phyloP scores from a whole-genome alignment of 2,329 filamentous ascomycete species.

The Aspergillus brasiliensis region DNA sequence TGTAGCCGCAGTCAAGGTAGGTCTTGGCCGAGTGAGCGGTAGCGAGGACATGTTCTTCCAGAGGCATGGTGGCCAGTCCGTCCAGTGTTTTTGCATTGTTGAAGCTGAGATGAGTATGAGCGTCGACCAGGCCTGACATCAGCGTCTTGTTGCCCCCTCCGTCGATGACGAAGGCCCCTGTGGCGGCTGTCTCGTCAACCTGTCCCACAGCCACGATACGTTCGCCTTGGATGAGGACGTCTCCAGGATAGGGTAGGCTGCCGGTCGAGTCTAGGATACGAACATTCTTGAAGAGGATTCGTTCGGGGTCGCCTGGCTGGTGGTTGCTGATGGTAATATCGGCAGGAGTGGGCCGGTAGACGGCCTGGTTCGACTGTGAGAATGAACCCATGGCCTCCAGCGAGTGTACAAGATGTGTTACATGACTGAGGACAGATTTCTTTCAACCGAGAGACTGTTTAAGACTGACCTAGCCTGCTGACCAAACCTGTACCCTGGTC shows the following conservation, averaged over 20 bases:
- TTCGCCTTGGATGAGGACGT: slow-evolving; percentile 44
- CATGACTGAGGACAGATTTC: neutral
- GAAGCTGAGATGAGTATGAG: slow-evolving; percentile 9
- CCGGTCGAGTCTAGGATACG: slow-evolving; percentile 46
- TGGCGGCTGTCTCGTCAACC: neutral
- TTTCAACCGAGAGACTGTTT: too few species aligned
- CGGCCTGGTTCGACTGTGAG: neutral
- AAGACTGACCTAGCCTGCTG: too few species aligned
- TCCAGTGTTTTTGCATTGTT: neutral
- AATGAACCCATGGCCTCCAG: neutral
- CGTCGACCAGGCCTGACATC: slow-evolving; percentile 2
- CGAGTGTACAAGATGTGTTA: neutral
- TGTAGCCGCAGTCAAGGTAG: slow-evolving; percentile 14
- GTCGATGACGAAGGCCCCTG: neutral
- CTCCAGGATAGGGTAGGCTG: slow-evolving; percentile 39
- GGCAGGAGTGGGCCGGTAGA: slow-evolving; percentile 1
- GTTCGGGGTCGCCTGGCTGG: neutral
- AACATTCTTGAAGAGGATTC: slow-evolving; percentile 42
- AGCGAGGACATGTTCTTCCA: slow-evolving; percentile 11
- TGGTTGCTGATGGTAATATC: slow-evolving; percentile 2
- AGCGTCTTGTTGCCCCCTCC: neutral
- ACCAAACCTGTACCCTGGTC: neutral
- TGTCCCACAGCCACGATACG: slow-evolving; percentile 25
- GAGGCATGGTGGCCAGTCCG: neutral
- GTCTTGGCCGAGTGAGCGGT: slow-evolving; percentile 9